These are phyloP conservation scores for Pseudophaeomoniella oleicola DNA, from an alignment of 2,329 filamentous ascomycete genomes.

Conservation along the genomic window DNA sequence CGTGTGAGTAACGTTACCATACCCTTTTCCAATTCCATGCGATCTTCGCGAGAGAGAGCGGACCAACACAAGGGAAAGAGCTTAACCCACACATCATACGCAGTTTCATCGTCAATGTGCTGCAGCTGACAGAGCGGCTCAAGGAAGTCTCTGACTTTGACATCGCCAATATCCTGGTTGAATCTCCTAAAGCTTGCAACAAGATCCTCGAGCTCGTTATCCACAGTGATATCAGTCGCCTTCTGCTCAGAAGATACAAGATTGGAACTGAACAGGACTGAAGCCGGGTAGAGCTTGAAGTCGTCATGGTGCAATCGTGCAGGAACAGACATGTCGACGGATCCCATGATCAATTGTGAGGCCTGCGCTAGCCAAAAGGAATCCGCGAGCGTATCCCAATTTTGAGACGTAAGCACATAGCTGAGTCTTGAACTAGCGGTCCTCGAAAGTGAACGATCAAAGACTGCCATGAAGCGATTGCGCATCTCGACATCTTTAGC, in stretches of 20 bases:
- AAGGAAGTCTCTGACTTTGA: constrained; percentile 76
- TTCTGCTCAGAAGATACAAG: constrained; percentile 54
- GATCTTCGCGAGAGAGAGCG: constrained; percentile 71
- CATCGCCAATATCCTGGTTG: constrained; percentile 64
- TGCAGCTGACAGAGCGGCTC: constrained; percentile 86
- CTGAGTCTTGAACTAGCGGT: constrained; percentile 76
- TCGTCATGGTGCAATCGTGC: constrained; percentile 72
- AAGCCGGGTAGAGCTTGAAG: constrained; percentile 62
- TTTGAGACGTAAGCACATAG: constrained; percentile 82
- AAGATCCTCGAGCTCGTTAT: constrained; percentile 69
- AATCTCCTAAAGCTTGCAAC: constrained; percentile 72
- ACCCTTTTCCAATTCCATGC: constrained; percentile 76
- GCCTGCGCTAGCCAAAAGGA: constrained; percentile 97
- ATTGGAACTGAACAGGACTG: constrained; percentile 51
- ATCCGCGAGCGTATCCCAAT: constrained; percentile 90
- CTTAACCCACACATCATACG: constrained; percentile 79
- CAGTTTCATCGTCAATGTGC: constrained; percentile 67
- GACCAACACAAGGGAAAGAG: constrained; percentile 94
- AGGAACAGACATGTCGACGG: constrained; percentile 68
- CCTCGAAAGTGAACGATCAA: constrained; percentile 87
- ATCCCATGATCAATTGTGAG: constrained; percentile 80
- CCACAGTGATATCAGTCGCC: constrained; percentile 52
- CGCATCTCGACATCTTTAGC: constrained; percentile 94
- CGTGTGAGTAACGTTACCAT: constrained; percentile 84
- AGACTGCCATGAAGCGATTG: constrained; percentile 90